A percentile compares a stretch with the other conserved stretches of the same genome.
These are phyloP conservation scores for Colletotrichum sp. DNA, from an alignment of 2,329 filamentous ascomycete species.

Conservation along the genomic window DNA sequence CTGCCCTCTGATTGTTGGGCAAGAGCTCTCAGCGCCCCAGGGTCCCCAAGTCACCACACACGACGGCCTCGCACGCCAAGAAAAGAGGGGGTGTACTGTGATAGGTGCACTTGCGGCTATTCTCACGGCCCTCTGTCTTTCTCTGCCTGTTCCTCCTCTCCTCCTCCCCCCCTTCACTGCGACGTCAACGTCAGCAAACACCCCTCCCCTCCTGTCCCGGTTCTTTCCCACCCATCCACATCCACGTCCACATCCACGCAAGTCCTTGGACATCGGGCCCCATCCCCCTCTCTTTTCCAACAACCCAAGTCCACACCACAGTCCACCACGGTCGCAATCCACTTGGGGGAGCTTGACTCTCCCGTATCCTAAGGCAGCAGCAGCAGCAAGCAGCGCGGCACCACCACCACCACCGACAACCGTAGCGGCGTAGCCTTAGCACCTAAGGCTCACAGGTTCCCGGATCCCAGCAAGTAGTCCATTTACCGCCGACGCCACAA, in stretches of 20 bases:
- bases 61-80: background rate
- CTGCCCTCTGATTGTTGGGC: conserved; percentile 2
- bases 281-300: background rate
- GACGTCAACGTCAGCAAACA: conserved; percentile 18
- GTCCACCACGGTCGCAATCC: background rate
- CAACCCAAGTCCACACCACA: background rate
- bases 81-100: conserved; percentile 6
- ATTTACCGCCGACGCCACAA: conserved; percentile 17
- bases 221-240: background rate
- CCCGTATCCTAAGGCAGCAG: background rate
- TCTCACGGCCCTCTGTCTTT: background rate
- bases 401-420: background rate
- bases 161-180: background rate
- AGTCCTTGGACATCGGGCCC: background rate
- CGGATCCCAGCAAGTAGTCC: conserved; percentile 16
- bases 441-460: background rate
- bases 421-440: background rate
- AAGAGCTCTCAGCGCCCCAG: background rate
- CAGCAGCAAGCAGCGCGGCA: background rate
- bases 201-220: background rate
- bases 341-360: background rate
- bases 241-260: background rate
- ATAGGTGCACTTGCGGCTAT: conserved; percentile 1
- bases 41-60: background rate
- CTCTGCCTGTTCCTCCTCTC: background rate